Evolutionary conservation across 1,284 basidiomycete species (phyloP).

Genomic region (Cerioporus squamosus): DNA sequence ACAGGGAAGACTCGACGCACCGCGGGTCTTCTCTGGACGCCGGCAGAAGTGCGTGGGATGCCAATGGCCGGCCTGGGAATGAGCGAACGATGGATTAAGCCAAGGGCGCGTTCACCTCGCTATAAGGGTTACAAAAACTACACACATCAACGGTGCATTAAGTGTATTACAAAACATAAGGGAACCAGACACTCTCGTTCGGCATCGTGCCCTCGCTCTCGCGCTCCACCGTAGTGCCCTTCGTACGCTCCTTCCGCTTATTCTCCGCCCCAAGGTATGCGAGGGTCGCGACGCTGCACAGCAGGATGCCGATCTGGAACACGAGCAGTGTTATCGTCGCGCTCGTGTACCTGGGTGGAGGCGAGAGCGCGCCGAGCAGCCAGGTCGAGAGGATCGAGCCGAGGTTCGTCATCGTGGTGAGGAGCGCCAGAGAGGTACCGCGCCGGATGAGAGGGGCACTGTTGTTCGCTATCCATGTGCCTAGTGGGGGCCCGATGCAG

Average conservation of each 20-base stretch:
- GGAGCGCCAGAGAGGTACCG: constrained; percentile 66
- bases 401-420: constrained; percentile 69
- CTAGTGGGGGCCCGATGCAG: constrained; percentile 60
- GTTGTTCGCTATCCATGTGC: constrained; percentile 71
- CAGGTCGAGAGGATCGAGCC: constrained; percentile 65
- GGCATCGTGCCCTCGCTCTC: neutral
- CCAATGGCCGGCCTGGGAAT: no score
- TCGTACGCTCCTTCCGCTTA: constrained; percentile 7
- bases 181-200: constrained; percentile 7
- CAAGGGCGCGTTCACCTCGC: neutral
- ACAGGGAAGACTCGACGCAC: no score
- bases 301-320: constrained; percentile 21
- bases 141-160: neutral
- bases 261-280: constrained; percentile 10
- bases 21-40: no score
- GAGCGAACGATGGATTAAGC: no score
- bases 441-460: constrained; percentile 72
- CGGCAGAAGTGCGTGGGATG: no score
- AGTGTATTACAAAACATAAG: neutral
- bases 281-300: constrained; percentile 10
- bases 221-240: neutral
- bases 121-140: neutral
- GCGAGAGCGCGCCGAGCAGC: constrained; percentile 35
- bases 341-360: constrained; percentile 21
- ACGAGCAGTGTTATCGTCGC: constrained; percentile 20